Evolutionary conservation across 2,329 filamentous ascomycete genomes (phyloP), one percentile per base, ranked within the genome.

Genomic region (Alternaria sp.): DNA sequence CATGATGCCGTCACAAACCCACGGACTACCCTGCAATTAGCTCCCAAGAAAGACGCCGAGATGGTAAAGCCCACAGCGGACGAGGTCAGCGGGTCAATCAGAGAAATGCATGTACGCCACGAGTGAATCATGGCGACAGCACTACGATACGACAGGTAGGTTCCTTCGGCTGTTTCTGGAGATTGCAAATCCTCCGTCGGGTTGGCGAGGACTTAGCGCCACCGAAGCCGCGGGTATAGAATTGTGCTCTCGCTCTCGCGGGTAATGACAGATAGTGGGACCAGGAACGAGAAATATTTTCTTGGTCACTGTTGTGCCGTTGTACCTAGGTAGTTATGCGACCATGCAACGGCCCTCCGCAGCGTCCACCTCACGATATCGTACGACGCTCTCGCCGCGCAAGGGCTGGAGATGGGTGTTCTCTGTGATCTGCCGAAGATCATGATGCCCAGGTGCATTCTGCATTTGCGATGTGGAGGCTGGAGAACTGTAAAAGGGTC

Each of bases 81-180:
- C 21, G 18, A 62, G 47, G 58, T 58, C 46, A 57, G 55, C 61
- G 56, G 30, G 51, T 49, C 63, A 58, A 60, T 60, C 44, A 64
- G 25, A n/a, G 47, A 30, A 58, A 47, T 28, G 26, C 23, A 25
- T 56, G 26, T 23, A 44, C 55, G 45, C 60, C 55, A 62, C 55
- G 41, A 26, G 20, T 44, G 60, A 55, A 26, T 43, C 46, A 58
- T 58, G 33, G 33, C 30, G 49, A 41, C 30, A 30, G 25, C 23
- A 46, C 23, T 46, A 58, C 20, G 55, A 41, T 64, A 55, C 62
- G 58, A 51, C 66, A 65, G 55, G 49, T 58, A 58, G 45, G 49
- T 15, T 53, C 43, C 21, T 43, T 58, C 51, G 50, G 61, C 30
- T 55, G 46, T 26, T 54, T 37, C 58, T 65, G 64, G 66, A 67